phyloP scores from a whole-genome alignment of 176 grass and related monocot genomes.

The Tillandsia leiboldiana region DNA sequence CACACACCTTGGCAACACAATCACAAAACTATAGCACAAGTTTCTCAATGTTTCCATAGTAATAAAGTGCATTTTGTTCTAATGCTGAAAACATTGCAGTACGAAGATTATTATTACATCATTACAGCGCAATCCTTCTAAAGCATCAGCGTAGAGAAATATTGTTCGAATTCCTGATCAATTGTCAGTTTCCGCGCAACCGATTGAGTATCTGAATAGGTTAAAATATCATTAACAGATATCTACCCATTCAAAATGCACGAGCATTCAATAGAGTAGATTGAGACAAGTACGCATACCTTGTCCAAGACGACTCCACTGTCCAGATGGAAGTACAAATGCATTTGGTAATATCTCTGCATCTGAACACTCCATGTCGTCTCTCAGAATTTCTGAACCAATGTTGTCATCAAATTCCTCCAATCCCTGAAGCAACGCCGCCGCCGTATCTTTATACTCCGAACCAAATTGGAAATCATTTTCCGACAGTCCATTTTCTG shows the following conservation, averaged over 20 bases:
- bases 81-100: constrained; percentile 3
- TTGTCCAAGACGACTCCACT: constrained; percentile 12
- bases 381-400: constrained; percentile 23
- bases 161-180: constrained; percentile 82
- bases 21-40: too few species aligned
- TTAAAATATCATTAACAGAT: constrained; percentile 3
- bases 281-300: constrained; percentile 18
- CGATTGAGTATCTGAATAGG: constrained; percentile 23
- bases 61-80: neutral
- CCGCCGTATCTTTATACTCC: constrained; percentile 19
- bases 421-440: constrained; percentile 20
- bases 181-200: constrained; percentile 40
- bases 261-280: neutral
- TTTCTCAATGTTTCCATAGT: too few species aligned
- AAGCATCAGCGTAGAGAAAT: constrained; percentile 77
- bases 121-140: constrained; percentile 12
- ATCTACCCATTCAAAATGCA: constrained; percentile 9
- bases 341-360: constrained; percentile 14
- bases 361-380: constrained; percentile 22
- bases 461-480: constrained; percentile 16
- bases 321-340: constrained; percentile 25
- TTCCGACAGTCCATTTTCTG: constrained; percentile 4
- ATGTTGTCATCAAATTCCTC: constrained; percentile 21
- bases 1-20: too few species aligned
- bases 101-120: constrained; percentile 2